phyloP scores from a whole-genome alignment of 805 yeast species.

The Cyberlindnera veronae region DNA sequence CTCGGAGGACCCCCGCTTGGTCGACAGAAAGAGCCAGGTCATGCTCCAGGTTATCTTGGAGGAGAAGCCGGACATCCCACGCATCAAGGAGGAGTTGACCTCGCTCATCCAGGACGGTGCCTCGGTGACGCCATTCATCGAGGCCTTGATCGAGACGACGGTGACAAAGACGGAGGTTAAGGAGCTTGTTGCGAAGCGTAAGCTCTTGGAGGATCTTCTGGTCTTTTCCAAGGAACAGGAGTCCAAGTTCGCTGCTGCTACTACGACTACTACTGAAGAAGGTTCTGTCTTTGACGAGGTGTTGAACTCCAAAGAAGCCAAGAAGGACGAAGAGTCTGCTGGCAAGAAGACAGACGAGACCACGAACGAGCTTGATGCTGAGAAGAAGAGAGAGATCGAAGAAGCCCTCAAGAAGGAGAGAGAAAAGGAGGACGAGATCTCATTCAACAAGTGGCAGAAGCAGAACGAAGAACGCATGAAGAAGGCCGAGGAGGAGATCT shows the following conservation, averaged over 20 bases:
- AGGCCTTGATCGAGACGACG: constrained; percentile 13
- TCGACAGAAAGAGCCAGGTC: constrained; percentile 12
- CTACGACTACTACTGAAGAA: neutral
- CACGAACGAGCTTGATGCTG: neutral
- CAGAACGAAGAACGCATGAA: constrained; percentile 20
- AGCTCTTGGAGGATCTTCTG: constrained; percentile 12
- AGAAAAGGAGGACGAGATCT: constrained; percentile 12
- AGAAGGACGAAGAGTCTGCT: constrained; percentile 1
- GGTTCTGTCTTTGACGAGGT: constrained; percentile 15
- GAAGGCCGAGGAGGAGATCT: constrained; percentile 18
- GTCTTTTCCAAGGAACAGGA: constrained; percentile 13
- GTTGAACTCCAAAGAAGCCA: constrained; percentile 6
- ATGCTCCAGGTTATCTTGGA: constrained; percentile 16
- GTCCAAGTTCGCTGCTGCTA: neutral
- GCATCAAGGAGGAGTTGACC: constrained; percentile 10
- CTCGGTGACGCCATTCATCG: constrained; percentile 18
- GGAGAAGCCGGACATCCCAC: constrained; percentile 9
- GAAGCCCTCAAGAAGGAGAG: constrained; percentile 13
- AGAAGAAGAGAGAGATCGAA: constrained; percentile 4
- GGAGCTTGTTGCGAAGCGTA: constrained; percentile 9
- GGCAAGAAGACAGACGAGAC: neutral
- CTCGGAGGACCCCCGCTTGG: constrained; percentile 10
- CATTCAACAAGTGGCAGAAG: constrained; percentile 7
- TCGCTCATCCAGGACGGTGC: constrained; percentile 16
- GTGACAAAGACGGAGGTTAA: constrained; percentile 7